Conservation (phyloP, 805 yeast species). For the Yamadazyma phyllophila region DNA sequence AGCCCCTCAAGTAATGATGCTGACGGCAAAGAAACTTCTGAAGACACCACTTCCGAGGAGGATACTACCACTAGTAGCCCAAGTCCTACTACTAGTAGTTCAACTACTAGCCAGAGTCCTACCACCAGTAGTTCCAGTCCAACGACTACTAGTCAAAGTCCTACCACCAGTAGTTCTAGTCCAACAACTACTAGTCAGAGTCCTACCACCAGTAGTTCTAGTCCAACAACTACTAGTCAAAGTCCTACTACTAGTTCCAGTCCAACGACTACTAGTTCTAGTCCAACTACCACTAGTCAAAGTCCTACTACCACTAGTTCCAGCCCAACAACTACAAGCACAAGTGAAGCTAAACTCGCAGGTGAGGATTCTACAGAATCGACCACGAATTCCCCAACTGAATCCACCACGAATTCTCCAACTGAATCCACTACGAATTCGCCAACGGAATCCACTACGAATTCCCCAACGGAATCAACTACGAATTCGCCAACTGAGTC, state of each 20-base stretch:
- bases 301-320: neutral
- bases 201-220: neutral
- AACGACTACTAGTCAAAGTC: neutral
- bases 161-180: neutral
- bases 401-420: neutral
- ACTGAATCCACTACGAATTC: neutral
- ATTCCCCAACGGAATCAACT: neutral
- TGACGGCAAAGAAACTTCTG: neutral
- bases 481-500: neutral
- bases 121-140: neutral
- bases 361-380: too few species aligned
- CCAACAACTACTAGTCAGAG: neutral
- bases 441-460: neutral
- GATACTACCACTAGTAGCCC: neutral
- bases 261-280: neutral
- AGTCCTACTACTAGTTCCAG: neutral
- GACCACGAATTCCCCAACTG: too few species aligned
- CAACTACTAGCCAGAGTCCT: neutral
- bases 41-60: slow-evolving; percentile 2
- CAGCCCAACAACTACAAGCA: neutral
- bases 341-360: too few species aligned
- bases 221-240: neutral
- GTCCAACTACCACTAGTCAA: neutral
- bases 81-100: slow-evolving; percentile 1
- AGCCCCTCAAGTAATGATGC: neutral